Evolutionary conservation across 352 stramenopile species (phyloP).

Genomic region (Phytophthora tubulina): DNA sequence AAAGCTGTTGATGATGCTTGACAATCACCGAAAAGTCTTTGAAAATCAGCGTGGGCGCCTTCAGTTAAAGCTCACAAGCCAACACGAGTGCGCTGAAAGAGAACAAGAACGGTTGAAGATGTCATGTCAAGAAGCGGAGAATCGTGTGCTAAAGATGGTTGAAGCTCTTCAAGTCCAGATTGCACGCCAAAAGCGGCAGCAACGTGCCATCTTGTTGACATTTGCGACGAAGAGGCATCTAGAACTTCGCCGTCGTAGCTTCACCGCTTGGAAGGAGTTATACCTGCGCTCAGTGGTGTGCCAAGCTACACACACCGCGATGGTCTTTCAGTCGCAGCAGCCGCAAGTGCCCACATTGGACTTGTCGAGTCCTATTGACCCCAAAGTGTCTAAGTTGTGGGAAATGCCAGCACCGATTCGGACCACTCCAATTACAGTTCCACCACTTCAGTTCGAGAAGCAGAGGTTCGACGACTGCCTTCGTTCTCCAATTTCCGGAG

Average conservation of each 20-base stretch:
- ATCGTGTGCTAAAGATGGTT: constrained; percentile 5
- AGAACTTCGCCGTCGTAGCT: constrained; percentile 33
- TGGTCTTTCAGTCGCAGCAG: constrained; percentile 49
- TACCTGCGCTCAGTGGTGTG: constrained; percentile 58
- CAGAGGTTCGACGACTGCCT: not conserved
- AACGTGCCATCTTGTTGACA: constrained; percentile 16
- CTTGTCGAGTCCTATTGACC: not conserved
- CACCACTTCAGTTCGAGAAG: constrained; percentile 4
- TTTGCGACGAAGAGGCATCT: constrained; percentile 10
- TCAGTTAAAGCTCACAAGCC: constrained; percentile 4
- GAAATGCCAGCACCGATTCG: constrained; percentile 12
- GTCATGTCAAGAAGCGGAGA: constrained; percentile 39
- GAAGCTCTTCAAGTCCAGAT: constrained; percentile 2
- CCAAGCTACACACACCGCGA: constrained; percentile 72
- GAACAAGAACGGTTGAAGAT: constrained; percentile 37
- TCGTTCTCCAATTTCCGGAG: constrained; percentile 4
- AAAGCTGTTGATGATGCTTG: constrained; percentile 19
- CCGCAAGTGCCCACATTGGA: not conserved
- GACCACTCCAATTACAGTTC: not conserved
- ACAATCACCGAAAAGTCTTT: constrained; percentile 13
- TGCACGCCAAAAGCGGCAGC: constrained; percentile 22
- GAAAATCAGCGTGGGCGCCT: constrained; percentile 20
- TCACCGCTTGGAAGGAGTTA: constrained; percentile 62
- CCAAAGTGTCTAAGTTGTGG: not conserved
- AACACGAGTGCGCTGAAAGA: constrained; percentile 6